Evolutionary conservation across 495 filamentous ascomycete genomes (phyloP).

Genomic region (Emericellopsis terricola): DNA sequence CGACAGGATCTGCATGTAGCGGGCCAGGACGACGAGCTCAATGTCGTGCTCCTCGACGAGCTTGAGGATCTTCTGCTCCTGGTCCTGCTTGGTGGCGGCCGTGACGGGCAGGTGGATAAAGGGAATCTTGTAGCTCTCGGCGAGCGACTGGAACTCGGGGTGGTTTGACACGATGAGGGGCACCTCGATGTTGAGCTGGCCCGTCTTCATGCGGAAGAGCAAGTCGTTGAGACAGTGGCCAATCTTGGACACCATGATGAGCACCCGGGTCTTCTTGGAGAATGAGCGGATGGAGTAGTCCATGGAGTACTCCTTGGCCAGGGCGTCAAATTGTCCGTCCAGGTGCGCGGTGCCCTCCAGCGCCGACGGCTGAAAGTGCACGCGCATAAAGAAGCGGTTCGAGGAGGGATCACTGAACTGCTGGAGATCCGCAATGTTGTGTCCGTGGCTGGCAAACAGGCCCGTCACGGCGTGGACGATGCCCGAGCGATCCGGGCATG

Average conservation of each 20-base stretch:
- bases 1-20: conserved; percentile 70
- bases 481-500: conserved; percentile 55
- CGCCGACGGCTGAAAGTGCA: conserved; percentile 40
- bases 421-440: conserved; percentile 58
- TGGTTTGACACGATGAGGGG: conserved; percentile 59
- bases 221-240: conserved; percentile 67
- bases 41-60: conserved; percentile 42
- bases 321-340: conserved; percentile 30
- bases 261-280: conserved; percentile 42
- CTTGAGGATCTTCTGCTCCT: conserved; percentile 46
- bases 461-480: conserved; percentile 64
- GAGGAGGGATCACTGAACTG: conserved; percentile 52
- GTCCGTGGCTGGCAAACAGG: conserved; percentile 41
- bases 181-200: conserved; percentile 47
- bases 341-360: conserved; percentile 18
- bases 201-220: conserved; percentile 49
- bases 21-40: conserved; percentile 58
- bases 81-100: conserved; percentile 45
- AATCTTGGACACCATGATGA: conserved; percentile 73
- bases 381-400: conserved; percentile 60
- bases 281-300: conserved; percentile 43
- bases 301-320: conserved; percentile 38
- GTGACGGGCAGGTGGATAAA: conserved; percentile 60
- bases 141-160: conserved; percentile 47
- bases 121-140: conserved; percentile 48